Percentiles rank a stretch among this genome's conserved stretches.
Evolutionary conservation across 495 filamentous ascomycete species (phyloP).

Genomic region (Pseudotulostoma volvatum): DNA sequence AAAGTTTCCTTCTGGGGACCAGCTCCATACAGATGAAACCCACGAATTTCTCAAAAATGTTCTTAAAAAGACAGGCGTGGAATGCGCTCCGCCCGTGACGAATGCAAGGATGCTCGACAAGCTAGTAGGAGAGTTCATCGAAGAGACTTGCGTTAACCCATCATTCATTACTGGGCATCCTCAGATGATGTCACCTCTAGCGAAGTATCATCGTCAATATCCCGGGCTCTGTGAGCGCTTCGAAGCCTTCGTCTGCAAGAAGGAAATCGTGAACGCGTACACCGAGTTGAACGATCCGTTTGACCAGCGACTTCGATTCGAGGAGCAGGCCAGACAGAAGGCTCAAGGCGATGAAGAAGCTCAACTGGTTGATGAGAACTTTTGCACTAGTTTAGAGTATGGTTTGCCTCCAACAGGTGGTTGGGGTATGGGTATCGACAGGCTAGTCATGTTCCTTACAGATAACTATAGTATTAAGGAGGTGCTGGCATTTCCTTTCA

Average conservation of each 20-base stretch:
- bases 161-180: constrained; percentile 92
- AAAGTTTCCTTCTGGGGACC: constrained; percentile 77
- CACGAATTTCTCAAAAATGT: constrained; percentile 71
- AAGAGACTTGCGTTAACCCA: constrained; percentile 83
- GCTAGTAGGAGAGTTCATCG: constrained; percentile 90
- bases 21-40: constrained; percentile 79
- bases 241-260: constrained; percentile 94
- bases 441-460: constrained; percentile 93
- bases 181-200: constrained; percentile 93
- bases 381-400: constrained; percentile 71
- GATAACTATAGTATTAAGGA: constrained; percentile 93
- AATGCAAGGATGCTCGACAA: constrained; percentile 98
- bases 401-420: constrained; percentile 88
- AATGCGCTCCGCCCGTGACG: constrained; percentile 78
- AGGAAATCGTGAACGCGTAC: constrained; percentile 92
- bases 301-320: constrained; percentile 83
- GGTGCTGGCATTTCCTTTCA: constrained; percentile 82
- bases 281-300: constrained; percentile 97
- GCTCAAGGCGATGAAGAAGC: constrained; percentile 94
- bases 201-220: constrained; percentile 76
- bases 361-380: constrained; percentile 87
- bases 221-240: constrained; percentile 89
- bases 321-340: constrained; percentile 93
- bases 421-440: constrained; percentile 96
- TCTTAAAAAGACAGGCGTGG: constrained; percentile 76